Base-by-base conservation (phyloP, 352 stramenopile genomes). In the Phytophthora megakarya region DNA sequence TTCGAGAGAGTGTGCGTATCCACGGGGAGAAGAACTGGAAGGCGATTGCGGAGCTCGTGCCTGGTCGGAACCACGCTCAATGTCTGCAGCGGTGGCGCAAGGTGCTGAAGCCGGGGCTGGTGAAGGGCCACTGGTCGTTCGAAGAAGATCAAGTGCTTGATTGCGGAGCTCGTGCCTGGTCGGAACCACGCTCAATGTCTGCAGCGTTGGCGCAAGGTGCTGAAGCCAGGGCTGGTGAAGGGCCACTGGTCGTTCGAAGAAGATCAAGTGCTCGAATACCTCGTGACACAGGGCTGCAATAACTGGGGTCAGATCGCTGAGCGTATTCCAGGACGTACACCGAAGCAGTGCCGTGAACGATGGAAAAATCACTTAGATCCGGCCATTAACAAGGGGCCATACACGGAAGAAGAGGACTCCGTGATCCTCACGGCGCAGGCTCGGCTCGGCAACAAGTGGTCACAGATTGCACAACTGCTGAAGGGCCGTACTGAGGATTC, bases 131-230 rank as follows among this genome's bases (percentile, higher is more conserved):
- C 52, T 98, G 96, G 96, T 97, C 85, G 28, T 93, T 96, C 54
- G 90, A 98, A 66, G 96, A 98, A 64, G 96, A 98, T n/a, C n/a
- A n/a, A n/a, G n/a, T n/a, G n/a, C n/a, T n/a, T n/a, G 18, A 96
- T 96, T 50, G 89, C 89, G 3, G 82, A 93, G 56, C 70, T 92
- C 5, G 88, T 96, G 38, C 82, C 84, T 11, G 84, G 83, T 40
- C 85, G 89, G 16, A 93, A 95, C 61, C 88, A 96, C 60, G 86
- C 87, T 4, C 89, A 97, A 71, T 97, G 89, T 44, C 67, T 96
- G 46, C 89, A 97, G 67, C 82, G 89, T 32, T 97, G 89, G 89
- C 84, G 88, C 33, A 97, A 97, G 67, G 89, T 99, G 40, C 83
- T 99, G 30, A 97, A 97, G 65, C 95, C 96, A 13, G 96, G 95